A percentile compares a stretch with the other conserved stretches of the same genome.
Evolutionary conservation across 2,329 filamentous ascomycete genomes (phyloP).

Genomic region (Sarocladiaceae sp.): DNA sequence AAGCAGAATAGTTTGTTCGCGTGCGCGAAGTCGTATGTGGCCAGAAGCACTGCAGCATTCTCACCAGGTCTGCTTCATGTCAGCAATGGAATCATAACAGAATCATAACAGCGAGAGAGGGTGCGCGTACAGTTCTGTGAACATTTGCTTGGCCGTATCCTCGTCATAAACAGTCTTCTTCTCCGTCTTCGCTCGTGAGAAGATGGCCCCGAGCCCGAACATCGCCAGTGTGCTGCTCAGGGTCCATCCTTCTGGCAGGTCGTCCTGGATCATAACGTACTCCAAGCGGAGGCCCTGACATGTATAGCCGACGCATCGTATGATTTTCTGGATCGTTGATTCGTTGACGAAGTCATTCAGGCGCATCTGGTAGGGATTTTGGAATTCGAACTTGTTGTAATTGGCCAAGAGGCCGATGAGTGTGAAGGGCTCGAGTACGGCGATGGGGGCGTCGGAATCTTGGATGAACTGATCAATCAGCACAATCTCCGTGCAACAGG

Average conservation of each 20-base stretch:
- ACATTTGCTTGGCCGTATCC: slow-evolving; percentile 79
- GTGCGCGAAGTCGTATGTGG: slow-evolving; percentile 88
- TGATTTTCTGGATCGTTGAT: slow-evolving; percentile 75
- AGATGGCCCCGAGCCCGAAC: slow-evolving; percentile 76
- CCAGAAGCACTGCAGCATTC: slow-evolving; percentile 75
- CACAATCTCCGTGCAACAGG: not conserved
- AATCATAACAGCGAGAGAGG: no score
- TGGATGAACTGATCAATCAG: slow-evolving; percentile 63
- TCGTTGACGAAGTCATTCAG: slow-evolving; percentile 97
- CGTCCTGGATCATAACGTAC: slow-evolving; percentile 85
- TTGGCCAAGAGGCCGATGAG: slow-evolving; percentile 86
- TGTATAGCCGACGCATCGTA: slow-evolving; percentile 69
- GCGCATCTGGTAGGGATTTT: slow-evolving; percentile 90
- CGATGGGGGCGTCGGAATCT: slow-evolving; percentile 63
- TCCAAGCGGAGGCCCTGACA: slow-evolving; percentile 65
- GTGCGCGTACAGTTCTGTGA: slow-evolving; percentile 67
- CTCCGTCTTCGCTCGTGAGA: slow-evolving; percentile 62
- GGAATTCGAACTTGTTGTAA: slow-evolving; percentile 99
- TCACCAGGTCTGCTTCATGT: slow-evolving; percentile 60
- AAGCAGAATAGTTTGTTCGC: slow-evolving; percentile 95
- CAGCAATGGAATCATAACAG: slow-evolving; percentile 14
- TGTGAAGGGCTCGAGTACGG: slow-evolving; percentile 70
- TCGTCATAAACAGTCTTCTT: slow-evolving; percentile 58
- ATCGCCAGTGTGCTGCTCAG: slow-evolving; percentile 75
- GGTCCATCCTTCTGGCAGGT: slow-evolving; percentile 86